Conservation (phyloP, 352 stramenopile genomes). For the Phytophthora meadii region DNA sequence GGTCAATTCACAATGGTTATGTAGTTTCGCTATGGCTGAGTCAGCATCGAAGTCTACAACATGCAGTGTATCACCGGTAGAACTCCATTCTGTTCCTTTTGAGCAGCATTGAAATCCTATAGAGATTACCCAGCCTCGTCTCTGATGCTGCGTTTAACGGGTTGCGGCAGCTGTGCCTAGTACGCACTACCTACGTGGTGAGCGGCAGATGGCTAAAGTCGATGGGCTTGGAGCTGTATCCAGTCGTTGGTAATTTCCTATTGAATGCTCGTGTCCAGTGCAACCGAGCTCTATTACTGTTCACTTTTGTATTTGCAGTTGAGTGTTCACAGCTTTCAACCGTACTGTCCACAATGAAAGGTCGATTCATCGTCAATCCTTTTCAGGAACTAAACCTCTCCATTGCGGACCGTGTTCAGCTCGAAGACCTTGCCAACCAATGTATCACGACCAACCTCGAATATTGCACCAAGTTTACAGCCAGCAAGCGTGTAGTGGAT, state of each 20-base stretch:
- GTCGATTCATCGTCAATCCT: constrained; percentile 39
- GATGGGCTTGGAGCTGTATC: constrained; percentile 14
- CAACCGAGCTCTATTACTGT: background rate
- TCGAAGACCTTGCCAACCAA: constrained; percentile 33
- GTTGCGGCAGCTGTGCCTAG: constrained; percentile 19
- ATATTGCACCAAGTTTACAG: constrained; percentile 16
- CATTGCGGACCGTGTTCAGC: constrained; percentile 6
- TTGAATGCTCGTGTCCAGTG: constrained; percentile 6
- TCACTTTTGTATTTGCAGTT: constrained; percentile 19
- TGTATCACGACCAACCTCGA: constrained; percentile 32
- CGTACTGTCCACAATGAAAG: constrained; percentile 18
- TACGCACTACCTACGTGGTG: constrained; percentile 1
- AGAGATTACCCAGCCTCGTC: constrained; percentile 14
- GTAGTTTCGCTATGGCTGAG: background rate
- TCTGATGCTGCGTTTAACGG: constrained; percentile 18
- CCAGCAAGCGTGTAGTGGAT: constrained; percentile 19
- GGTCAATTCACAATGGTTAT: background rate
- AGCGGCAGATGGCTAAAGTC: constrained; percentile 18
- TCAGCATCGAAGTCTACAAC: constrained; percentile 1
- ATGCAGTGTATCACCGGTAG: background rate
- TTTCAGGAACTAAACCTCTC: constrained; percentile 27
- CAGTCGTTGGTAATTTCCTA: constrained; percentile 7
- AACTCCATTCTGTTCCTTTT: background rate
- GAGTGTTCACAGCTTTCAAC: background rate
- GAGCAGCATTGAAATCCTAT: background rate